Evolutionary conservation across 2,329 filamentous ascomycete species (phyloP).

Genomic region (Phaeosphaeriaceae sp.): DNA sequence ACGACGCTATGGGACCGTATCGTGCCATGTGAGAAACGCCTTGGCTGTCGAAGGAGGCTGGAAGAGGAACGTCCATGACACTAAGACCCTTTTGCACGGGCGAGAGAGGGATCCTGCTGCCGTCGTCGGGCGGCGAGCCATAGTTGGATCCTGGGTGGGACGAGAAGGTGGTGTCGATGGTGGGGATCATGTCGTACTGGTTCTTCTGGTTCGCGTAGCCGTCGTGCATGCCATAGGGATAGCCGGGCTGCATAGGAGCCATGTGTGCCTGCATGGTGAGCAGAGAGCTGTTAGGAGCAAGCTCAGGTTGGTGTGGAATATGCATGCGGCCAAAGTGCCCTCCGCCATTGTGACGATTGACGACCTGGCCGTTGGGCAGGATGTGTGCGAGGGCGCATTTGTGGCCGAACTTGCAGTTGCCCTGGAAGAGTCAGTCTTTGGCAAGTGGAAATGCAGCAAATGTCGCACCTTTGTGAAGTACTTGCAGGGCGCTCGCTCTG

Average conservation of each 20-base stretch:
- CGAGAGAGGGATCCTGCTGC: conserved; percentile 75
- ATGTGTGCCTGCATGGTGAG: conserved; percentile 64
- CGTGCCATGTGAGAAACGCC: conserved; percentile 91
- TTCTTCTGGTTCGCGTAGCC: conserved; percentile 43
- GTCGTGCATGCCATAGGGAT: conserved; percentile 52
- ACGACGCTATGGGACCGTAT: conserved; percentile 89
- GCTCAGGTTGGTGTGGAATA: conserved; percentile 70
- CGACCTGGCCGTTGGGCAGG: conserved; percentile 88
- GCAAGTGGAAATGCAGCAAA: not conserved
- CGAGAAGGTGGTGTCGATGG: conserved; percentile 66
- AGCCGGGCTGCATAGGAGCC: conserved; percentile 51
- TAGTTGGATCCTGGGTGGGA: conserved; percentile 71
- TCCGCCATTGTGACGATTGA: conserved; percentile 71
- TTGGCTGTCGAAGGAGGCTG: conserved; percentile 95
- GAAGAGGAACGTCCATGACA: conserved; percentile 90
- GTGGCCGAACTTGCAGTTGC: conserved; percentile 98
- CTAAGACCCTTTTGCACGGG: conserved; percentile 78
- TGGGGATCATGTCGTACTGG: conserved; percentile 60
- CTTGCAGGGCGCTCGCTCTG: conserved; percentile 91
- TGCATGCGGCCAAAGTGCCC: conserved; percentile 73
- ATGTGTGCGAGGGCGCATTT: conserved; percentile 98
- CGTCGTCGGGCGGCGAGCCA: conserved; percentile 81
- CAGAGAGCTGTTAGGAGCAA: conserved; percentile 77
- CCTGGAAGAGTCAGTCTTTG: conserved; percentile 60
- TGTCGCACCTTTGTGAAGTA: conserved; percentile 92